Evolutionary conservation across 2,329 filamentous ascomycete genomes (phyloP), one percentile per base, ranked within the genome.

Genomic region (Pestalotiopsis sp.): DNA sequence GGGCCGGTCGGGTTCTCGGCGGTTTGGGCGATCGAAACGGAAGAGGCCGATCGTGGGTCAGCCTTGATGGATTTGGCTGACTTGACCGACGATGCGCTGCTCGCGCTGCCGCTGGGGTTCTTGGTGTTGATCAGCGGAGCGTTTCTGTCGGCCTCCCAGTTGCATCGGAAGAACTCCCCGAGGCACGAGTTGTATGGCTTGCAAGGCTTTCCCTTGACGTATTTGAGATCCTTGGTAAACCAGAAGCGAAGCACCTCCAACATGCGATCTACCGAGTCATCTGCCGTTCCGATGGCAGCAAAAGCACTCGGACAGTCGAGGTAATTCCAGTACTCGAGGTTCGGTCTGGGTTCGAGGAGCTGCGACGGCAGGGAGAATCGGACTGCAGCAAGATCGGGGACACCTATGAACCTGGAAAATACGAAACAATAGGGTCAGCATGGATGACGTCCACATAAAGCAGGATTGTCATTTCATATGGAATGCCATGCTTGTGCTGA

Each of bases 141-240:
- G 72, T 90, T 91, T 77, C 95, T 92, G 78, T 94, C 91, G 20
- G 97, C 91, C 77, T 98, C 93, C 95, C 95, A 99, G 78, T 95
- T 97, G 81, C 96, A 98, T 89, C 97, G 79, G 83, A 99, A 99
- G 83, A 99, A 99, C 83, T 99, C 96, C 72, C 96, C 96, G 65
- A 99, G 83, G 45, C 94, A 95, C 62, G 95, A 98, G 82, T 99
- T 99, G 84, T 99, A 99, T 12, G 96, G 96, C 82, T 99, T 99
- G 90, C 95, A 98, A 58, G 96, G 96, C 84, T 95, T 97, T 70
- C 95, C 95, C 84, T 98, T 98, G 79, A 97, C 93, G 77, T 98
- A 99, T 89, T 99, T 99, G 81, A 99, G 81, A 80, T 99, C 96
- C 81, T 99, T 99, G 71, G 96, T 98, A 77, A 98, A 97, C 96